phyloP scores from a whole-genome alignment of 805 yeast genomes.

The Candida pini region DNA sequence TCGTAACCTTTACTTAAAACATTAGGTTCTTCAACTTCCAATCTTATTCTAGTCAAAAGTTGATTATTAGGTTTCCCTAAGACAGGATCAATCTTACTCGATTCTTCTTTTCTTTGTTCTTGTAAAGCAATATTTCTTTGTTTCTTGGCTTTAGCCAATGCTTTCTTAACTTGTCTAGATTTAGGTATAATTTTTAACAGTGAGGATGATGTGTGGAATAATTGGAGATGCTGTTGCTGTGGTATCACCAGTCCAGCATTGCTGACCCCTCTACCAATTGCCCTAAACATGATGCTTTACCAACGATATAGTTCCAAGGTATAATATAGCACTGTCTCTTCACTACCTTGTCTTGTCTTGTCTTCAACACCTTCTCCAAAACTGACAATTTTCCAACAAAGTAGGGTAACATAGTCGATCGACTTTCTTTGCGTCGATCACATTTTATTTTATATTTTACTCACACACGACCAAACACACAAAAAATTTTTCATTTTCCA shows the following conservation, averaged over 20 bases:
- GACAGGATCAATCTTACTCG: slow-evolving; percentile 70
- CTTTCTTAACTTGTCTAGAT: not conserved
- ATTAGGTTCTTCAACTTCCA: slow-evolving; percentile 61
- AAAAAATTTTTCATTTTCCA: slow-evolving; percentile 1
- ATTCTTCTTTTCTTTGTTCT: slow-evolving; percentile 6
- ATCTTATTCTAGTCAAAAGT: slow-evolving; percentile 60
- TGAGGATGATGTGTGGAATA: slow-evolving; percentile 9
- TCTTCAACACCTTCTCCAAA: no score
- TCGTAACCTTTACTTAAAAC: slow-evolving; percentile 57
- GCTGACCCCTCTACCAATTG: no score
- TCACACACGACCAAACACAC: no score
- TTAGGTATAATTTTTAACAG: slow-evolving; percentile 9
- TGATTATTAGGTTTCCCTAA: slow-evolving; percentile 64
- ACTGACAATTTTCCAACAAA: not conserved
- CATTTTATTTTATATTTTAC: slow-evolving; percentile 1
- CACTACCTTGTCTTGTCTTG: no score
- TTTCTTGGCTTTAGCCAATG: slow-evolving; percentile 8
- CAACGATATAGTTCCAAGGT: no score
- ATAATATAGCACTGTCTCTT: no score
- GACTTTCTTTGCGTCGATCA: slow-evolving; percentile 21
- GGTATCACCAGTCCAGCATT: not conserved
- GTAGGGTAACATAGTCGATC: slow-evolving; percentile 24
- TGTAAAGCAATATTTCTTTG: slow-evolving; percentile 14
- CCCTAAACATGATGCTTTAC: no score
- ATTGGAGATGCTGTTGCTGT: not conserved